Evolutionary conservation across 1,139 yeast genomes (phyloP), one percentile per base, ranked within the genome.

Genomic region (Hemisphaericaspora xylofermentans): DNA sequence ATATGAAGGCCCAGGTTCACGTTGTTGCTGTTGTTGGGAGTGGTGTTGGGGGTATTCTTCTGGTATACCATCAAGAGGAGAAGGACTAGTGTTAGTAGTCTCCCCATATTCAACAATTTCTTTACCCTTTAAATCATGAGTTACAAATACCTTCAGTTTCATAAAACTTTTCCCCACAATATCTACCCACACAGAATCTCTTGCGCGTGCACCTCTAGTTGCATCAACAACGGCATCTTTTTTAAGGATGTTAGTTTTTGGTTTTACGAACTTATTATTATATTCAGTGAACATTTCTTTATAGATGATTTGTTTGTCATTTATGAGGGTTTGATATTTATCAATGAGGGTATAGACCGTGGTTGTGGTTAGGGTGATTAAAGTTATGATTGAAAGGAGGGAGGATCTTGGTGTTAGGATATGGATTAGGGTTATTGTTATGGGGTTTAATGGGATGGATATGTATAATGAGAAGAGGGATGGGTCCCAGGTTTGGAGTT

Each of bases 161-260:
- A 54, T 70, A 51, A 50, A 67, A 40, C 48, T 48, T 39, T 64
- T 63, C 3, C 68, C 66, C 25, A 51, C 52, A 7, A 51, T 32
- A 39, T 68, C 69, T 6, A 61, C 58, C 40, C 63, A 54, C 4
- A 52, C 78, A 8, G 27, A 24, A 56, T 47, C 36, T 14, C 63
- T 56, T 25, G 63, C 61, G 25, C 54, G 46, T 15, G 68, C 68
- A 3, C 74, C 74, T 42, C 50, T 57, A 24, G 84, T 78, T 8
- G 88, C 81, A 57, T 85, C 91, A 9, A 84, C 69, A 36, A 77
- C 70, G 3, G 77, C 89, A 52, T 85, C 89, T 49, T 82, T 78
- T 41, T 73, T 71, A 40, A 72, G 60, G 7, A 72, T 70, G 6
- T 80, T 71, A 1, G 78, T 62, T 41, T 75, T 74, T 3, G 91